Evolutionary conservation across 768 basidiomycete genomes (phyloP).

Genomic region (Ramaria sp.): DNA sequence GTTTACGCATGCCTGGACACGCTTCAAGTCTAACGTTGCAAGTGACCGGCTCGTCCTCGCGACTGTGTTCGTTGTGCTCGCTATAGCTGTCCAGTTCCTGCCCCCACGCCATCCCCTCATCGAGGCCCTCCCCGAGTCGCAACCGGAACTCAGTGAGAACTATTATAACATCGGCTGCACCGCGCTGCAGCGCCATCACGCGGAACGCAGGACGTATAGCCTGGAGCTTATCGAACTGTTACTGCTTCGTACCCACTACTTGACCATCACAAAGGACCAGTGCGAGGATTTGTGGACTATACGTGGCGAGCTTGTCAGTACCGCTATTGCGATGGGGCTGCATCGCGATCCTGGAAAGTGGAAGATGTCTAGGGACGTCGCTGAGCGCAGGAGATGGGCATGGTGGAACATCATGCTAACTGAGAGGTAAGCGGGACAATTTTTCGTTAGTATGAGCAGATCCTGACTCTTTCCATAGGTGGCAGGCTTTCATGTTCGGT

Average conservation of each 20-base stretch:
- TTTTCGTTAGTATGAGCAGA: background rate
- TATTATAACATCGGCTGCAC: slow-evolving; percentile 61
- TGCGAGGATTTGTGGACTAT: slow-evolving; percentile 76
- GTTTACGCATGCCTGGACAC: slow-evolving; percentile 57
- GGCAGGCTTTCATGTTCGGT: slow-evolving; percentile 85
- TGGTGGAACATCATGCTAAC: slow-evolving; percentile 85
- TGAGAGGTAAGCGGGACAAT: slow-evolving; percentile 43
- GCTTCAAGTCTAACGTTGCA: slow-evolving; percentile 56
- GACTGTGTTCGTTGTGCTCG: slow-evolving; percentile 66
- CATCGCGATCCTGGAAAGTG: slow-evolving; percentile 80
- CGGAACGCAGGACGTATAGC: slow-evolving; percentile 48
- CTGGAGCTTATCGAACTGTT: slow-evolving; percentile 70
- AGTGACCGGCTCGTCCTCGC: slow-evolving; percentile 61
- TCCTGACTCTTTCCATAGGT: slow-evolving; percentile 29
- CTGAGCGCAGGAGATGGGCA: slow-evolving; percentile 76
- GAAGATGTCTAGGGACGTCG: slow-evolving; percentile 54
- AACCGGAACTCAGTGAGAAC: slow-evolving; percentile 50
- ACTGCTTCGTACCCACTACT: slow-evolving; percentile 59
- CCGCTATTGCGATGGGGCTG: slow-evolving; percentile 73
- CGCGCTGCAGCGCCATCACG: slow-evolving; percentile 50
- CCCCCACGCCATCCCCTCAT: slow-evolving; percentile 54
- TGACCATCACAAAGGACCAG: slow-evolving; percentile 62
- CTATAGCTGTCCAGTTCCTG: slow-evolving; percentile 62
- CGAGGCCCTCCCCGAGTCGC: slow-evolving; percentile 34
- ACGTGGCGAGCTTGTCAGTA: slow-evolving; percentile 59